Base-by-base conservation (phyloP, 2,329 filamentous ascomycete species). In the Xylaria sp. region DNA sequence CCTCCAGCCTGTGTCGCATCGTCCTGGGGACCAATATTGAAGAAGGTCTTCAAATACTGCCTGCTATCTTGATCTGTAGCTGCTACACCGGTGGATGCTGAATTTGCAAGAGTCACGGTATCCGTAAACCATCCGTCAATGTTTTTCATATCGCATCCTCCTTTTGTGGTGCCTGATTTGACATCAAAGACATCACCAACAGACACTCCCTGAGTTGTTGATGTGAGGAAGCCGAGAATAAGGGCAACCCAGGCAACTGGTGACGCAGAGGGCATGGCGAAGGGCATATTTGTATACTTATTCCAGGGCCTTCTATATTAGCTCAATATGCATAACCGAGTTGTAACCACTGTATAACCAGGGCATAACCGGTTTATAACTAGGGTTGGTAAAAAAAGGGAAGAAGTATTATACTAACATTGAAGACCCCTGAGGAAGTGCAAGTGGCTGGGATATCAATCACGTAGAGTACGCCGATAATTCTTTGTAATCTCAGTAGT, bases 1-100 rank as follows among this genome's bases (percentile, higher is more conserved):
- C 60, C 43, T 31, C 55, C 60, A 3, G 60, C 60, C 37, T 55
- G 33, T 23, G n/a, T 53, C 6, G 60, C 42, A 21, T 63, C 50
- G 28, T 45, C 60, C 21, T 25, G 35, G 11, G 60, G 60, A 2
- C 28, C 37, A 17, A 63, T 59, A 19, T 50, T 59, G 37, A 63
- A 63, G 23, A 63, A 63, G 5, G 60, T 59, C 49, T 49, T n/a
- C 21, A 63, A 25, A 31, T 63, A 63, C n/a, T 59, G 55, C 28
- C 50, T 55, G 28, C 60, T 63, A 43, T 63, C 60, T 23, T 25
- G 4, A 19, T 63, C 60, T 37, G 42, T 56, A 25, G 60, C 60
- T n/a, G 53, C 55, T 40, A 25, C 60, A 17, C 60, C 60, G 2
- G 33, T 11, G 9, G 54, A 23, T 31, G 60, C 60, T 14, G 55